Percentiles rank a stretch among this genome's conserved stretches.
Conservation (phyloP, 768 basidiomycete species). For the Psilocybe sp. region DNA sequence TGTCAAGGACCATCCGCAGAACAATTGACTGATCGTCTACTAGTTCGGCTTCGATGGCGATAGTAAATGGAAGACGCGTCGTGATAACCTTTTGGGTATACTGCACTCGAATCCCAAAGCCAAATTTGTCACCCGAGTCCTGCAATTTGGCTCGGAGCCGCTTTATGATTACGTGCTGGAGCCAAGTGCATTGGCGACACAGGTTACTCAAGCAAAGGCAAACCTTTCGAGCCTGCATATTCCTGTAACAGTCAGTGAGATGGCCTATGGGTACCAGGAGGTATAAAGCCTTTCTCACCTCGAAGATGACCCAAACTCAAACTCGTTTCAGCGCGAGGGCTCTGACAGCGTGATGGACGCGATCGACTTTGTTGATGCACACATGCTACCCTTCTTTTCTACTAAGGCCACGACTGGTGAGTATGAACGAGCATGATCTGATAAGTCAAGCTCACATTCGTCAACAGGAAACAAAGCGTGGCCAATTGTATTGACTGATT, state of each 20-base stretch:
- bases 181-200: conserved; percentile 43
- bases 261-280: conserved; percentile 57
- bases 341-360: conserved; percentile 54
- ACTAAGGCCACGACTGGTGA: conserved; percentile 52
- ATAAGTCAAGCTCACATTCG: not conserved
- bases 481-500: conserved; percentile 56
- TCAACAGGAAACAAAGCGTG: conserved; percentile 52
- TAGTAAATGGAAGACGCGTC: conserved; percentile 51
- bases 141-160: conserved; percentile 75
- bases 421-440: not conserved
- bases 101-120: conserved; percentile 61
- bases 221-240: conserved; percentile 53
- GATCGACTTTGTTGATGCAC: conserved; percentile 62
- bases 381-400: conserved; percentile 73
- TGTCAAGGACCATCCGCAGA: conserved; percentile 1
- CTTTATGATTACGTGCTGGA: conserved; percentile 56
- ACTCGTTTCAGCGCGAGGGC: conserved; percentile 33
- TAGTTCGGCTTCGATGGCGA: conserved; percentile 49
- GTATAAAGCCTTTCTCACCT: conserved; percentile 16
- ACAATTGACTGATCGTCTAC: not conserved
- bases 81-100: conserved; percentile 47
- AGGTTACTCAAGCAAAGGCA: conserved; percentile 48
- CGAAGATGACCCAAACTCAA: not conserved
- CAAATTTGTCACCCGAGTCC: conserved; percentile 58
- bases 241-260: conserved; percentile 66